Conservation (phyloP, 1,139 yeast species). For the Kodamaea anthophila region DNA sequence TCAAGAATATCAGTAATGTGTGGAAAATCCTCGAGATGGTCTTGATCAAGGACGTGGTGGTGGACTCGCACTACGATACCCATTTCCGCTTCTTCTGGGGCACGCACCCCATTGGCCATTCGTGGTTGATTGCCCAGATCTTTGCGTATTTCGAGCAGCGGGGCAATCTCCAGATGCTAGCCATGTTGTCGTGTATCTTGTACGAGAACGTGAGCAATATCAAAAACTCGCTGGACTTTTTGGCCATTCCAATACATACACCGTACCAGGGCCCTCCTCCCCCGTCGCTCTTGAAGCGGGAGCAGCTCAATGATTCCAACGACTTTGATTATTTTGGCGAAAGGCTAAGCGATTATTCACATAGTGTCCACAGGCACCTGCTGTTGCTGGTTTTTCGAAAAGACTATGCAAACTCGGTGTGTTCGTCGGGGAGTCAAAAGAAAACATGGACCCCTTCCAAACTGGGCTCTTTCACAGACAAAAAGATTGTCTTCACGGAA, state of each 20-base stretch:
- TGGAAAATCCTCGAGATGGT: conserved; percentile 66
- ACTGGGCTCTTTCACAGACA: too few relatives aligned
- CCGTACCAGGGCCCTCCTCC: conserved; percentile 38
- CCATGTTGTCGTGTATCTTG: conserved; percentile 73
- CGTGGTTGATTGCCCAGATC: conserved; percentile 63
- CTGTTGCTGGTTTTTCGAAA: too few relatives aligned
- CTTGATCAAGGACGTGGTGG: conserved; percentile 25
- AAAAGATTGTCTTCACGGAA: background rate
- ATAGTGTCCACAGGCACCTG: too few relatives aligned
- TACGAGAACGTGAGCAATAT: conserved; percentile 33
- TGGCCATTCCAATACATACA: conserved; percentile 41
- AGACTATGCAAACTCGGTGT: conserved; percentile 2
- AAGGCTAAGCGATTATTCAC: too few relatives aligned
- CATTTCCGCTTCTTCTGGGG: conserved; percentile 61
- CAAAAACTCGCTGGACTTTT: conserved; percentile 13
- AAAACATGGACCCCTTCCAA: too few relatives aligned
- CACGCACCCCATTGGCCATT: conserved; percentile 69
- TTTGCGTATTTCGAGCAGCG: conserved; percentile 57
- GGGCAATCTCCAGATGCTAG: conserved; percentile 82
- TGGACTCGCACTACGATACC: conserved; percentile 3
- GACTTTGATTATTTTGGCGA: too few relatives aligned
- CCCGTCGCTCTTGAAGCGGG: conserved; percentile 18
- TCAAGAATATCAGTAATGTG: conserved; percentile 59
- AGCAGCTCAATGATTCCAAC: conserved; percentile 1
- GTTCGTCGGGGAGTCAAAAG: too few relatives aligned